Evolutionary conservation across 352 stramenopile species (phyloP), one percentile per base, ranked within the genome.

Genomic region (Phytophthora ohioensis): DNA sequence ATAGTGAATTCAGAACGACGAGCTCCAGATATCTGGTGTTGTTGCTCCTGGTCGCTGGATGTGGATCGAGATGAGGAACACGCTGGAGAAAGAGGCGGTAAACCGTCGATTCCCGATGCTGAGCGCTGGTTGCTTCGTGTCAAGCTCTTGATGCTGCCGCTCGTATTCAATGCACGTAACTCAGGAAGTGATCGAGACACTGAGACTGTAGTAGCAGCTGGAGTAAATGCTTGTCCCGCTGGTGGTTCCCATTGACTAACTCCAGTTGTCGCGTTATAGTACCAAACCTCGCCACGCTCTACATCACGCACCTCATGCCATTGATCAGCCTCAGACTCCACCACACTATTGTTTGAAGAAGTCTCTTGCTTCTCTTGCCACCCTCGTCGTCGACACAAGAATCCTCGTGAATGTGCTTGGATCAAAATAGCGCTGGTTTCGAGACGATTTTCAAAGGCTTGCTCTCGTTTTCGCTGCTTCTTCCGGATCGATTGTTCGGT

Each of bases 301-400:
- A 91, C 70, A 59, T 96, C 88, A 4, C 85, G 86, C 8, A 96
- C 84, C 56, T 93, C 68, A 42, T 90, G 82, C 88, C 88, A 96
- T 46, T 85, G 71, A 34, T 78, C 58, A 1, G 32, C 43, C 8
- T 67, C 47, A 30, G 39, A 27, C 13, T 64, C 45, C 2, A 30
- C 35, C 0, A 34, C 17, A 42, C 13, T 27, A 5, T 56, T 49
- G 9, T 57, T 43, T n/a, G 41, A 13, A 34, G 21, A 12, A 36
- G 46, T 34, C 27, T 31, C 31, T 57, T 74, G 42, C 35, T 72
- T 66, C 32, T 79, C 54, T 9, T 76, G 51, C 17, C 73, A 60
- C 17, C 61, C 49, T 13, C 66, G 67, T 8, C 79, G 81, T 31
- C 87, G 77, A 32, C 47, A 75, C 4, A 91, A 35, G 56, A 87